Evolutionary conservation across 2,329 filamentous ascomycete genomes (phyloP).

Genomic region (Botryotinia convoluta): DNA sequence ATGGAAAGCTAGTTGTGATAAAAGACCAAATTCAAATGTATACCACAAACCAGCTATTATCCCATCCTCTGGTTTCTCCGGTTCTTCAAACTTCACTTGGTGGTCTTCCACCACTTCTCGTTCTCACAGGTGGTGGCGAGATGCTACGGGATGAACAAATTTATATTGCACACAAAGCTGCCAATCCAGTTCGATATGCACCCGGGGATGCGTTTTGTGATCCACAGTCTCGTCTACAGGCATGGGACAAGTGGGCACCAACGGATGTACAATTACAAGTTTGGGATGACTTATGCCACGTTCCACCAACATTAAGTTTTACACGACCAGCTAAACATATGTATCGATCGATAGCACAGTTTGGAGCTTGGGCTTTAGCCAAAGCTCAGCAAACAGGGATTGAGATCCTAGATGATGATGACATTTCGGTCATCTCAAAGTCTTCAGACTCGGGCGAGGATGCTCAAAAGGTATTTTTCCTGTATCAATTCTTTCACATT

Average conservation of each 20-base stretch:
- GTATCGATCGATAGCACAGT: slow-evolving; percentile 89
- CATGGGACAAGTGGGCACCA: slow-evolving; percentile 59
- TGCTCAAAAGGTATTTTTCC: slow-evolving; percentile 33
- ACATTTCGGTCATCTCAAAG: slow-evolving; percentile 69
- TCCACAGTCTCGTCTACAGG: slow-evolving; percentile 50
- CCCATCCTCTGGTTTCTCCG: slow-evolving; percentile 87
- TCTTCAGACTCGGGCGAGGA: slow-evolving; percentile 45
- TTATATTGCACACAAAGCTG: slow-evolving; percentile 91
- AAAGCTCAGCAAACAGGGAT: slow-evolving; percentile 76
- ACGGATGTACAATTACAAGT: slow-evolving; percentile 93
- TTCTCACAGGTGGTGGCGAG: slow-evolving; percentile 86
- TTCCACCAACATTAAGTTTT: slow-evolving; percentile 89
- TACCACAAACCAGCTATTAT: slow-evolving; percentile 78
- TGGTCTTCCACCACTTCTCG: slow-evolving; percentile 81
- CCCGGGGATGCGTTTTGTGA: slow-evolving; percentile 63
- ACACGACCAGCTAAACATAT: slow-evolving; percentile 95
- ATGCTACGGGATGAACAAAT: slow-evolving; percentile 91
- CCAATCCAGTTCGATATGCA: slow-evolving; percentile 74
- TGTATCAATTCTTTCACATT: slow-evolving; percentile 4
- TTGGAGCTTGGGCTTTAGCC: slow-evolving; percentile 87
- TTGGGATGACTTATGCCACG: slow-evolving; percentile 94
- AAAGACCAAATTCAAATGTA: slow-evolving; percentile 92
- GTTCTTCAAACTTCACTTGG: slow-evolving; percentile 84
- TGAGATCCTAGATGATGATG: slow-evolving; percentile 77
- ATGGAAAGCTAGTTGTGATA: slow-evolving; percentile 68